These are phyloP conservation scores for Chrysanthemum seticuspe DNA, from an alignment of 129 eudicot species.

Conservation along the genomic window DNA sequence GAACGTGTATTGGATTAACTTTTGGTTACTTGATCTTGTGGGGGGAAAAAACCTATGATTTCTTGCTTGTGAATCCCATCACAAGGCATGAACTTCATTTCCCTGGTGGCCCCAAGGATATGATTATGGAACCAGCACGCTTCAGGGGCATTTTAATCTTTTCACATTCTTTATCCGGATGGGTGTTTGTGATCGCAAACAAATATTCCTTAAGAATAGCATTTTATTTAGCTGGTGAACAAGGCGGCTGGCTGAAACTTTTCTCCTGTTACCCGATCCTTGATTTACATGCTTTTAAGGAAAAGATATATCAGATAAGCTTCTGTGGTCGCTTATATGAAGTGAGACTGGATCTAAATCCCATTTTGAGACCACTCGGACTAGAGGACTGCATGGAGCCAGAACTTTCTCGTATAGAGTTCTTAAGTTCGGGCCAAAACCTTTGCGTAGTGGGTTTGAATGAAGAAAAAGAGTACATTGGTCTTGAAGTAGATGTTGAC, in stretches of 20 bases:
- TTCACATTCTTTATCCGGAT: constrained; percentile 12
- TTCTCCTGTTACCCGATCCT: no score
- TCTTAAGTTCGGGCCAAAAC: constrained; percentile 13
- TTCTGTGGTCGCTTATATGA: neutral
- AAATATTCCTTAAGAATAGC: neutral
- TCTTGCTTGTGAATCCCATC: constrained; percentile 30
- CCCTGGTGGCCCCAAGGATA: neutral
- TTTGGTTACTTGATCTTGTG: constrained; percentile 27
- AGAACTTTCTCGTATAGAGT: neutral
- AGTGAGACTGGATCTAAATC: neutral
- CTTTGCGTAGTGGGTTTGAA: neutral
- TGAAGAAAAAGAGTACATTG: no score
- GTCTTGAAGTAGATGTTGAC: constrained; percentile 14
- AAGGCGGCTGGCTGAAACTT: neutral
- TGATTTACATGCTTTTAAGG: neutral
- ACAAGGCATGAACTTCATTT: constrained; percentile 30
- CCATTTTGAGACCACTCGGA: neutral
- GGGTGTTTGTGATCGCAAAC: neutral
- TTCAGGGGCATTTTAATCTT: constrained; percentile 2
- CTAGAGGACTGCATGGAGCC: neutral
- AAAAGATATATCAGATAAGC: neutral
- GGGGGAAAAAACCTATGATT: neutral
- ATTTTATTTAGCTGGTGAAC: constrained; percentile 15
- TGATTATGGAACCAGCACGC: neutral
- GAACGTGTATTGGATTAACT: constrained; percentile 21